phyloP scores from a whole-genome alignment of 768 basidiomycete species.

The Suillus subluteus region DNA sequence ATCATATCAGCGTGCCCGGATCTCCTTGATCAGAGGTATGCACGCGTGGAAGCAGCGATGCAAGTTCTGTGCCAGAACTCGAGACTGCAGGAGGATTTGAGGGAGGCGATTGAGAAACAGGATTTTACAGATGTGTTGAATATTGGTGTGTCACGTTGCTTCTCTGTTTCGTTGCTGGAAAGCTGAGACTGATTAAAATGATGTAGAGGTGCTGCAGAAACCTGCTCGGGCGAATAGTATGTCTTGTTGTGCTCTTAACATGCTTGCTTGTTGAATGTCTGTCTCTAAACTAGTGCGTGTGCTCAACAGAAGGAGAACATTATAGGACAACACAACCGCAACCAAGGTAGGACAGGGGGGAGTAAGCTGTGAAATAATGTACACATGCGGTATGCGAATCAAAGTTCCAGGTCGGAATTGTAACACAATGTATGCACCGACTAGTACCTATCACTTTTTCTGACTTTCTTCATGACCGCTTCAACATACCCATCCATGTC shows the following conservation, averaged over 20 bases:
- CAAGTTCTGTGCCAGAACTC: neutral
- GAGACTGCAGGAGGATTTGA: constrained; percentile 4
- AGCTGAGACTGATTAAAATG: neutral
- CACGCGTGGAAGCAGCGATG: constrained; percentile 3
- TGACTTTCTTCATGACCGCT: constrained; percentile 28
- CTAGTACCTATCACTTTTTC: constrained; percentile 8
- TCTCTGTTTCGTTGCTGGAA: neutral
- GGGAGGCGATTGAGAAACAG: constrained; percentile 2
- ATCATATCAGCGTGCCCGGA: constrained; percentile 6
- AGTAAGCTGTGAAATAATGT: neutral
- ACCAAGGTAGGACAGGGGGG: neutral
- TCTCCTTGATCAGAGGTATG: constrained; percentile 4
- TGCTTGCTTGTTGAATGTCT: neutral
- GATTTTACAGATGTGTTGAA: constrained; percentile 4
- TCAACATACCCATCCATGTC: constrained; percentile 37
- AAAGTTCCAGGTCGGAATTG: neutral
- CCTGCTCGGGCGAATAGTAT: neutral
- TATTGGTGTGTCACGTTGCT: neutral
- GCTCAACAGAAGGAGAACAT: constrained; percentile 6
- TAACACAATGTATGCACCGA: neutral
- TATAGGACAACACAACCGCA: neutral
- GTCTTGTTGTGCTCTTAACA: neutral
- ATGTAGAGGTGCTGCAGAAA: neutral
- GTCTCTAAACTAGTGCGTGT: neutral
- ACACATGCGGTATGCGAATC: neutral